Evolutionary conservation across 2,329 filamentous ascomycete species (phyloP).

Genomic region (Exophiala bonariae): DNA sequence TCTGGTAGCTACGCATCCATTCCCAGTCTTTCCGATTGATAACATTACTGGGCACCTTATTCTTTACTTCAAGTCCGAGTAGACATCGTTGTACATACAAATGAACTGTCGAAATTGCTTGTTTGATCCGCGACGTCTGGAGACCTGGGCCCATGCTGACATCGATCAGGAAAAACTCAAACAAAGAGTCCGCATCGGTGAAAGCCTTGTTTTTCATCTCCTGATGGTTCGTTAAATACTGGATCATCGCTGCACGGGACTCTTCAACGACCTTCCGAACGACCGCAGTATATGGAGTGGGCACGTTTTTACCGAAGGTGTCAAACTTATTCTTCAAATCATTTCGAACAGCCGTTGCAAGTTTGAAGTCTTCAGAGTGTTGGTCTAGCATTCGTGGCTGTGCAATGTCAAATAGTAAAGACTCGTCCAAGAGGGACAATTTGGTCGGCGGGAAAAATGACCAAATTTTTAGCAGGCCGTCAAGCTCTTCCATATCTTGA

Average conservation of each 20-base stretch:
- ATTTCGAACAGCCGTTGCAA: too few relatives aligned
- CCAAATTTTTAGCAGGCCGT: too few relatives aligned
- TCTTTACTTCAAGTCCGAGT: conserved; percentile 30
- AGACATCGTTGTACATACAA: conserved; percentile 35
- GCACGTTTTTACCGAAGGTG: neutral
- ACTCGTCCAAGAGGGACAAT: too few relatives aligned
- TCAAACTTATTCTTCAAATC: too few relatives aligned
- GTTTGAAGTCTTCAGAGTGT: too few relatives aligned
- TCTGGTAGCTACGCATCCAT: conserved; percentile 29
- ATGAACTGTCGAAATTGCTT: conserved; percentile 26
- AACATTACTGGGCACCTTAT: neutral
- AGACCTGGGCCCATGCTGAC: conserved; percentile 31
- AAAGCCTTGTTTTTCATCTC: conserved; percentile 1
- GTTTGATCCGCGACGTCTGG: conserved; percentile 30
- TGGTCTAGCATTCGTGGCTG: too few relatives aligned
- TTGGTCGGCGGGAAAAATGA: too few relatives aligned
- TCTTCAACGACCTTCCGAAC: neutral
- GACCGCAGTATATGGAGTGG: neutral
- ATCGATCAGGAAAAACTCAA: conserved; percentile 36
- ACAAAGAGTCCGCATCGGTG: conserved; percentile 30
- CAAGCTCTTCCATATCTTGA: too few relatives aligned
- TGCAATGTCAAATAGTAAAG: too few relatives aligned
- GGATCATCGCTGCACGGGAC: conserved; percentile 23
- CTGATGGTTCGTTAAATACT: conserved; percentile 21
- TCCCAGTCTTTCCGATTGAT: conserved; percentile 25